Percentiles rank a stretch among this genome's conserved stretches.
phyloP scores from a whole-genome alignment of 257 asterid species.

The Gynochthodes officinalis region DNA sequence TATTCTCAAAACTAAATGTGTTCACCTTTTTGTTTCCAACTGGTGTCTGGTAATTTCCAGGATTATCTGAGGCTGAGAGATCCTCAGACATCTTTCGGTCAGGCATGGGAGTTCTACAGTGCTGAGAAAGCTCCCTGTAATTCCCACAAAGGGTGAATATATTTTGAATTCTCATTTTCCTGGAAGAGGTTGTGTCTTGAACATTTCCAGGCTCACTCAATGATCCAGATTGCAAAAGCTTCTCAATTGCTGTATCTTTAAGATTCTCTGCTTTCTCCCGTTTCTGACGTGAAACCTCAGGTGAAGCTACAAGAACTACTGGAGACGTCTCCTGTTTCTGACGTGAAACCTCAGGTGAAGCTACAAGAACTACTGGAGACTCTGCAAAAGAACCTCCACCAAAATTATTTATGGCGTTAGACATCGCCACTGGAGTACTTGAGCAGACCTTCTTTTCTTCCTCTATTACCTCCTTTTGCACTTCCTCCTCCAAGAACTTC shows the following conservation, averaged over 20 bases:
- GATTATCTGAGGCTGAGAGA: constrained; percentile 10
- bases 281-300: no score
- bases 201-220: constrained; percentile 24
- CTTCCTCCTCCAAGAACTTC: constrained; percentile 53
- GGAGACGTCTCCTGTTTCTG: no score
- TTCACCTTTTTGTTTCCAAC: constrained; percentile 21
- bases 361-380: constrained; percentile 14
- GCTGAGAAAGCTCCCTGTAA: constrained; percentile 49
- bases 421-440: constrained; percentile 2
- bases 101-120: constrained; percentile 26
- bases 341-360: constrained; percentile 27
- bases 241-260: constrained; percentile 9
- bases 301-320: no score
- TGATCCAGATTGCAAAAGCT: constrained; percentile 8
- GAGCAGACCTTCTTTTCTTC: constrained; percentile 53
- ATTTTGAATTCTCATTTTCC: constrained; percentile 53
- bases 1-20: constrained; percentile 17
- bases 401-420: not conserved
- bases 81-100: constrained; percentile 17
- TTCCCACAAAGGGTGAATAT: constrained; percentile 70
- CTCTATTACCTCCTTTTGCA: constrained; percentile 74
- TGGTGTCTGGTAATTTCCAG: constrained; percentile 18
- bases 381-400: not conserved
- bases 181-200: constrained; percentile 31
- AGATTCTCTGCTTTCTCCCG: not conserved